Percentiles rank a stretch among this genome's conserved stretches.
Evolutionary conservation across 2,329 filamentous ascomycete genomes (phyloP).

Genomic region (Fusarium austroafricanum): DNA sequence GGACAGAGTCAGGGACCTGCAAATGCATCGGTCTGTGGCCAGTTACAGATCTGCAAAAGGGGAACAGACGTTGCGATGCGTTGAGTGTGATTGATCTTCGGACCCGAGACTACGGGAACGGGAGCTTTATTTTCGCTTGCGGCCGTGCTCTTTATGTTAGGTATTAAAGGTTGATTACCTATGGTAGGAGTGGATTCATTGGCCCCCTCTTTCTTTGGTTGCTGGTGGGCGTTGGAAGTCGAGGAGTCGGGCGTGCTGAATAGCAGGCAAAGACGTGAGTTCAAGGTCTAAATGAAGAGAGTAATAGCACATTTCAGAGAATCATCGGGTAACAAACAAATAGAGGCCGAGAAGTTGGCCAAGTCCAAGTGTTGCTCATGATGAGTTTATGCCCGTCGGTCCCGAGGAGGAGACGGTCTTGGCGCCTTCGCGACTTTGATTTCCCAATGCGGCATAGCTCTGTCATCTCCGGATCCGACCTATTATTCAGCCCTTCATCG

Average conservation of each 20-base stretch:
- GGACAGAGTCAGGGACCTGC: conserved; percentile 12
- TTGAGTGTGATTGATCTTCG: conserved; percentile 26
- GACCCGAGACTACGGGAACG: conserved; percentile 26
- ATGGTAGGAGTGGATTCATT: background rate
- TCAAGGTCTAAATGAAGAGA: background rate
- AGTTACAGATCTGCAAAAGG: conserved; percentile 19
- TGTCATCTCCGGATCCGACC: conserved; percentile 37
- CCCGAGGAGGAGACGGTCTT: conserved; percentile 36
- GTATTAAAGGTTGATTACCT: background rate
- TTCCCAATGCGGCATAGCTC: conserved; percentile 39
- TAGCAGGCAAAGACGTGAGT: background rate
- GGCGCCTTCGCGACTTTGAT: conserved; percentile 3
- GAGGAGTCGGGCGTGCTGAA: background rate
- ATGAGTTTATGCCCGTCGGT: conserved; percentile 40
- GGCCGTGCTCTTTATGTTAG: conserved; percentile 16
- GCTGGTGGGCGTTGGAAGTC: background rate
- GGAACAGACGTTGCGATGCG: background rate
- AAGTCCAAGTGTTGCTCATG: conserved; percentile 9
- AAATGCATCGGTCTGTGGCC: conserved; percentile 9
- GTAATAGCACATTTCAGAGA: background rate
- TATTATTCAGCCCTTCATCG: conserved; percentile 8
- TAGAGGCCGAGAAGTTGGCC: conserved; percentile 16
- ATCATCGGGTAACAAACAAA: conserved; percentile 12
- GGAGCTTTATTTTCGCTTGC: conserved; percentile 17
- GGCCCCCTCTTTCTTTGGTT: conserved; percentile 2